Conservation (phyloP, 495 filamentous ascomycete species). For the Aspergillus incahuasiensis region DNA sequence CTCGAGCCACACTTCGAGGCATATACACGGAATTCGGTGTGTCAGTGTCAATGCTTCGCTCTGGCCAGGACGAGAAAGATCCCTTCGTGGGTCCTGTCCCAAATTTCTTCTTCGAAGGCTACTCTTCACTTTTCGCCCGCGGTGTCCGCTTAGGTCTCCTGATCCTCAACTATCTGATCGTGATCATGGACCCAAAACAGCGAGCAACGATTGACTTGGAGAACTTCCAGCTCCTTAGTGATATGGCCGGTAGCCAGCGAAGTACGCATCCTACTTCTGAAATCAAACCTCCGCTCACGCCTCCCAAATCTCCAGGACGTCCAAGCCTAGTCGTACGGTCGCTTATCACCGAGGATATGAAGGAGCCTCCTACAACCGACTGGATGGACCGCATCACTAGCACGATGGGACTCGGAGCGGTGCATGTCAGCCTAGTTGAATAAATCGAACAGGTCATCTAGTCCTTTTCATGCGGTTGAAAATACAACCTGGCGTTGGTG, state of each 20-base stretch:
- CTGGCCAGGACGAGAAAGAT: conserved; percentile 15
- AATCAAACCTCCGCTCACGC: conserved; percentile 7
- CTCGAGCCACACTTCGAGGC: conserved; percentile 22
- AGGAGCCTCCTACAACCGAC: conserved; percentile 20
- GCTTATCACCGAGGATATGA: conserved; percentile 19
- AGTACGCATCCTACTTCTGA: neutral
- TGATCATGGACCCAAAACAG: conserved; percentile 23
- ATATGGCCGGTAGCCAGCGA: conserved; percentile 2
- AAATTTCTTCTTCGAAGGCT: conserved; percentile 26
- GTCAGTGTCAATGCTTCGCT: conserved; percentile 22
- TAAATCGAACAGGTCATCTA: neutral
- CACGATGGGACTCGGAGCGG: conserved; percentile 25
- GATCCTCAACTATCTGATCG: conserved; percentile 24
- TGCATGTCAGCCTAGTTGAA: conserved; percentile 5
- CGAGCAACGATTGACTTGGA: conserved; percentile 18
- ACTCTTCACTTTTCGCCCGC: conserved; percentile 20
- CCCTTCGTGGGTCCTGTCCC: conserved; percentile 28
- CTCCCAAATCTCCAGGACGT: conserved; percentile 16
- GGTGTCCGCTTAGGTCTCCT: conserved; percentile 24
- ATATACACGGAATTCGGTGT: conserved; percentile 27
- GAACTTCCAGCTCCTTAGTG: conserved; percentile 11
- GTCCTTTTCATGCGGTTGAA: neutral
- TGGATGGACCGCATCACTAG: conserved; percentile 29
- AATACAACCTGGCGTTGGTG: neutral
- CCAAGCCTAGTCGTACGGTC: conserved; percentile 19